Percentiles rank a stretch among this genome's conserved stretches.
Conservation (phyloP, 345 rosid species). For the Melaleuca quinquenervia region DNA sequence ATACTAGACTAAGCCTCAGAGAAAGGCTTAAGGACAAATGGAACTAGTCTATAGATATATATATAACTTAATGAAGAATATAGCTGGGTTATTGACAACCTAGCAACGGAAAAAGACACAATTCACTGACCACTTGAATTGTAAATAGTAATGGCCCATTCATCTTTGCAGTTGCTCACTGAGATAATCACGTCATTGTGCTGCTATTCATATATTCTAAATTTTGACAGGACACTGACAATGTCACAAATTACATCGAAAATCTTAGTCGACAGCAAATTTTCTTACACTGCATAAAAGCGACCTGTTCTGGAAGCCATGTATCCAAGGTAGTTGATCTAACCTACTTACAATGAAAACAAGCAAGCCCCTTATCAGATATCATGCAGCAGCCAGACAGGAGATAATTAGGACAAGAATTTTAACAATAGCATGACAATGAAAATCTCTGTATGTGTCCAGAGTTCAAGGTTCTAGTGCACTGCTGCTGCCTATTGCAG, state of each 20-base stretch:
- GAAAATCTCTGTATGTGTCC: neutral
- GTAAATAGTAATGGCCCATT: neutral
- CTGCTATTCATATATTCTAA: neutral
- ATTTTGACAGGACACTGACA: neutral
- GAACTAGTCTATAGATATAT: neutral
- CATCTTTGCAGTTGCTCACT: neutral
- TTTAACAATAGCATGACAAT: neutral
- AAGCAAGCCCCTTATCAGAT: neutral
- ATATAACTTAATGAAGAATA: neutral
- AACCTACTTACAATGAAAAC: conserved; percentile 18
- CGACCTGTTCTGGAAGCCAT: conserved; percentile 51
- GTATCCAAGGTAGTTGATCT: conserved; percentile 54
- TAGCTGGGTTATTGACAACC: neutral
- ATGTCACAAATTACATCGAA: neutral
- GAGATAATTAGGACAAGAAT: neutral
- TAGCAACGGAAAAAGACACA: neutral
- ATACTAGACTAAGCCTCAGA: neutral
- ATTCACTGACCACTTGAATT: neutral
- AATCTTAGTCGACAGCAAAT: neutral
- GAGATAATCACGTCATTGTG: neutral
- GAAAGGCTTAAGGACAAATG: neutral
- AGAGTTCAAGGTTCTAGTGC: neutral
- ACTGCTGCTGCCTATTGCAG: neutral
- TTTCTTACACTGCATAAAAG: conserved; percentile 33
- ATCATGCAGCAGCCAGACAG: neutral